These are phyloP conservation scores for Tylopilus felleus DNA, from an alignment of 768 basidiomycete species.

Conservation along the genomic window DNA sequence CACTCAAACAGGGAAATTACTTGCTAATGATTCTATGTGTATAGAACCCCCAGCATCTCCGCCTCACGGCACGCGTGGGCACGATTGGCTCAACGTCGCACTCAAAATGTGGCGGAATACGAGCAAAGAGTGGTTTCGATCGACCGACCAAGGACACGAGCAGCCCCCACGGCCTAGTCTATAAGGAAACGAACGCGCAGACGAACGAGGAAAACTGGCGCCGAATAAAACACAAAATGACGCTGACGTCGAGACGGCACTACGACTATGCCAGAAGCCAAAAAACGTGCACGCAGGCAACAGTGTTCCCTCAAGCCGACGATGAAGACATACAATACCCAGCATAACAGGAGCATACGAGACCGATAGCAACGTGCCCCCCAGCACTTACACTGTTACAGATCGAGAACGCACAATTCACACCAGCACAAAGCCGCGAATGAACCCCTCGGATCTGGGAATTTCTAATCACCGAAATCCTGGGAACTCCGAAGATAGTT, in stretches of 20 bases:
- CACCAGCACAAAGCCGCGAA: too few relatives aligned
- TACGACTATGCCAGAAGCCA: not conserved
- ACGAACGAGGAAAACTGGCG: not conserved
- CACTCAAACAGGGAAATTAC: not conserved
- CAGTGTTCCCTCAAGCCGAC: not conserved
- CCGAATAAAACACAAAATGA: not conserved
- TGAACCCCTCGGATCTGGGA: too few relatives aligned
- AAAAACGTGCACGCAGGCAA: too few relatives aligned
- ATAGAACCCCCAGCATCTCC: too few relatives aligned
- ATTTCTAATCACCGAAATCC: too few relatives aligned
- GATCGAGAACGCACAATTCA: not conserved
- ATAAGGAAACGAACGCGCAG: not conserved
- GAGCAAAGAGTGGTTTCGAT: not conserved
- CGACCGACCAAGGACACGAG: not conserved
- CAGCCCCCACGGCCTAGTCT: not conserved
- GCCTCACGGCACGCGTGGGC: too few relatives aligned
- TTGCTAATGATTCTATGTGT: too few relatives aligned
- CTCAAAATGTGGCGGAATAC: not conserved
- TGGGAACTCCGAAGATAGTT: too few relatives aligned
- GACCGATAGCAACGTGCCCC: too few relatives aligned
- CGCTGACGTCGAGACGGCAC: not conserved
- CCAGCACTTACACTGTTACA: too few relatives aligned
- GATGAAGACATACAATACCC: not conserved
- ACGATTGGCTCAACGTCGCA: not conserved
- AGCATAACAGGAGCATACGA: too few relatives aligned